Percentiles rank a stretch among this genome's conserved stretches.
phyloP scores from a whole-genome alignment of 179 eudicot species.

The Sideroxylon spinosum region DNA sequence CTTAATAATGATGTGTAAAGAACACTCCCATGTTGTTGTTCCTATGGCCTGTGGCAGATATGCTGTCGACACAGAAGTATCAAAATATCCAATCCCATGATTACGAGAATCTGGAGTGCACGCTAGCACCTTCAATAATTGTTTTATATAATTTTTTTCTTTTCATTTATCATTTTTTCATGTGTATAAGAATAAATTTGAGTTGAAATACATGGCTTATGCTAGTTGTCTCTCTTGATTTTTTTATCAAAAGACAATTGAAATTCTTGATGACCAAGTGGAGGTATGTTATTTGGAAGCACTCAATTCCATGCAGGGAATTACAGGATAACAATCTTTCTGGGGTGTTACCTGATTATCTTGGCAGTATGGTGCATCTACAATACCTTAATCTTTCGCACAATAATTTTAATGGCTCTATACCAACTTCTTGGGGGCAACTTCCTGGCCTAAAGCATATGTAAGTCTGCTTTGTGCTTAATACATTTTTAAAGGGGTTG shows the following conservation, averaged over 20 bases:
- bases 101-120: not conserved
- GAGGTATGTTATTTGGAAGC: not conserved
- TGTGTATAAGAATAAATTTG: constrained; percentile 7
- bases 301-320: constrained; percentile 48
- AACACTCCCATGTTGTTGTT: too few relatives aligned
- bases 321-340: constrained; percentile 72
- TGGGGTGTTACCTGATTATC: constrained; percentile 68
- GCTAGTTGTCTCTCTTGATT: not conserved
- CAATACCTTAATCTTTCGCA: constrained; percentile 63
- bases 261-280: constrained; percentile 9
- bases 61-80: too few relatives aligned
- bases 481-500: not conserved
- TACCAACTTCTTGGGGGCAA: constrained; percentile 71
- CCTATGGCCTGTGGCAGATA: too few relatives aligned
- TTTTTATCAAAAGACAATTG: not conserved
- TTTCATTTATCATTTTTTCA: not conserved
- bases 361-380: constrained; percentile 56
- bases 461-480: constrained; percentile 39
- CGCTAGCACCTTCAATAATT: not conserved
- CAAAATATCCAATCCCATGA: too few relatives aligned
- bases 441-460: constrained; percentile 67
- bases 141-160: not conserved
- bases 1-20: too few relatives aligned
- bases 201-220: too few relatives aligned
- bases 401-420: constrained; percentile 63